Conservation (phyloP, 169 alveolate genomes). For the Eimeria tenella region DNA sequence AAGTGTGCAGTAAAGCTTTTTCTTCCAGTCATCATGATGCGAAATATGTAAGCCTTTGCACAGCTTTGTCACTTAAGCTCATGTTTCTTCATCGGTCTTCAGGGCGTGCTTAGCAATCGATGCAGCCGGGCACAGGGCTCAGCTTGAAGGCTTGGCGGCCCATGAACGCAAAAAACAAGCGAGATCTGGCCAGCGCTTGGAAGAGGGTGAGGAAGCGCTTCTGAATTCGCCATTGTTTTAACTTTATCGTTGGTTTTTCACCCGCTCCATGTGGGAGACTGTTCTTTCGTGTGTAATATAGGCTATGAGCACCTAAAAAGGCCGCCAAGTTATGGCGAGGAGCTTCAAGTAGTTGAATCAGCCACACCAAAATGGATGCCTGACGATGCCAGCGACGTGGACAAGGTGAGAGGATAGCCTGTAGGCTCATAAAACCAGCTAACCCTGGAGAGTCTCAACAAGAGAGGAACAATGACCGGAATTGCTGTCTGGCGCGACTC, state of each 20-base stretch:
- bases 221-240: not conserved
- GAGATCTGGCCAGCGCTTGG: conserved; percentile 39
- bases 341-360: conserved; percentile 35
- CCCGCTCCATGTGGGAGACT: not conserved
- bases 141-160: conserved; percentile 77
- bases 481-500: not conserved
- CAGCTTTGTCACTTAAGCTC: not conserved
- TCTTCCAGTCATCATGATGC: not conserved
- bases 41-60: not conserved
- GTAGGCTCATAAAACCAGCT: not conserved
- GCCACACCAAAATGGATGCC: conserved; percentile 68
- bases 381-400: conserved; percentile 57
- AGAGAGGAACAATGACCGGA: not conserved
- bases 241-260: not conserved
- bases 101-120: conserved; percentile 79
- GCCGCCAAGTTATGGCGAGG: conserved; percentile 61
- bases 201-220: conserved; percentile 13
- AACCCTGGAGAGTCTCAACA: not conserved
- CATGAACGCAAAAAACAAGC: conserved; percentile 56
- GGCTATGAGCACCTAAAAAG: conserved; percentile 55
- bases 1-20: no score
- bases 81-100: not conserved
- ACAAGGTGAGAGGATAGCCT: conserved; percentile 24
- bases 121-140: conserved; percentile 75
- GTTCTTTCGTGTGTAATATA: not conserved